Evolutionary conservation across 139 green algal species (phyloP).

Genomic region (Tetraselmis chui): DNA sequence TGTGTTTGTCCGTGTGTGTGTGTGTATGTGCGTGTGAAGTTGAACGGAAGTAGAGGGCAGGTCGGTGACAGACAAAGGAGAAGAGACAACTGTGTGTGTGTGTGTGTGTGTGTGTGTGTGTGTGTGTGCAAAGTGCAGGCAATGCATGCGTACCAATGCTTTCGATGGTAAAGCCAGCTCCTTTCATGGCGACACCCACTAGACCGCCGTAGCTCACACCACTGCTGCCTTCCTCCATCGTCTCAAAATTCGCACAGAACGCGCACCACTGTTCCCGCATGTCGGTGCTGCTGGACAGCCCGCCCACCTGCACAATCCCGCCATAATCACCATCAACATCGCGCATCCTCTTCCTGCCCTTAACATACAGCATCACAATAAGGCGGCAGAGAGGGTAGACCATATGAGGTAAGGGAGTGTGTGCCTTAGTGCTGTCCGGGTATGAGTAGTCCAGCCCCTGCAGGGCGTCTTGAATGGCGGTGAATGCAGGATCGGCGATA

Average conservation of each 20-base stretch:
- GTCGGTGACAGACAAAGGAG: no score
- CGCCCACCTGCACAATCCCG: neutral
- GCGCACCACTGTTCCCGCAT: neutral
- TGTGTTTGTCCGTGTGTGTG: no score
- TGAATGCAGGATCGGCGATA: neutral
- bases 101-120: no score
- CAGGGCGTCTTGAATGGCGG: neutral
- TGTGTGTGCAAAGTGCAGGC: no score
- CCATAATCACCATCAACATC: neutral
- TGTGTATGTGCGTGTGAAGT: no score
- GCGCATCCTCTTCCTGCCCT: no score
- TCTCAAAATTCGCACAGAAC: neutral
- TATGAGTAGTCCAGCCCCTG: neutral
- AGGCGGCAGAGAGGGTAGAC: no score
- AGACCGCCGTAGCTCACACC: neutral
- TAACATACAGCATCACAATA: no score
- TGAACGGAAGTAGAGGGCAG: no score
- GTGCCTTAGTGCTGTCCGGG: neutral
- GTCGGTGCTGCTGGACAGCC: neutral
- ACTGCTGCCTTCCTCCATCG: neutral
- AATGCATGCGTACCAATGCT: neutral
- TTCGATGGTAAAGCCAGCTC: neutral
- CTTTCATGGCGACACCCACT: neutral
- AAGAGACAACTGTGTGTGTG: no score
- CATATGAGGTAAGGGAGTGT: no score